These are phyloP conservation scores for Colletotrichum salicis DNA, from an alignment of 2,329 filamentous ascomycete species.

Conservation along the genomic window DNA sequence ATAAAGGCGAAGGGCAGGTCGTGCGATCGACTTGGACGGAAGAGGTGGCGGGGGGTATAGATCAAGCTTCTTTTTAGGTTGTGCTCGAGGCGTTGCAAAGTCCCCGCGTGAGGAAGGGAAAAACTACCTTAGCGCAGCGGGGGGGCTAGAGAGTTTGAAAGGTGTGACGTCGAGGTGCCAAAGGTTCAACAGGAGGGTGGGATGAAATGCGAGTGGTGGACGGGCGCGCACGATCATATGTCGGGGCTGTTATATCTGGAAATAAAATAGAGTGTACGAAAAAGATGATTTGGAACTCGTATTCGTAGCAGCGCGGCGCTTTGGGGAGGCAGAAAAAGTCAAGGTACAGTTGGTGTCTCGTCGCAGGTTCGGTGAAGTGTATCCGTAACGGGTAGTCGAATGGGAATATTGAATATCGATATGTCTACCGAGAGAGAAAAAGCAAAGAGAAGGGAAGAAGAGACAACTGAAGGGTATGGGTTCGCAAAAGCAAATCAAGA, in stretches of 20 bases:
- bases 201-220: conserved; percentile 20
- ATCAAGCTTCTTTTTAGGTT: conserved; percentile 19
- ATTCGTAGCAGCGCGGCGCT: conserved; percentile 3
- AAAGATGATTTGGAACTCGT: background rate
- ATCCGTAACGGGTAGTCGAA: background rate
- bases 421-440: background rate
- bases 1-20: background rate
- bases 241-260: background rate
- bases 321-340: background rate
- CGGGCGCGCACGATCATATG: conserved; percentile 19
- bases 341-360: background rate
- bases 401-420: background rate
- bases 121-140: conserved; percentile 5
- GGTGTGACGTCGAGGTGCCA: conserved; percentile 22
- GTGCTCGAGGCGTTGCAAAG: background rate
- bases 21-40: background rate
- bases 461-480: background rate
- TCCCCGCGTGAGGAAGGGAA: background rate
- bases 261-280: background rate
- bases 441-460: background rate
- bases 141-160: conserved; percentile 27
- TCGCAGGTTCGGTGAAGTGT: background rate
- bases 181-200: conserved; percentile 15
- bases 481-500: background rate
- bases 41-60: background rate